These are phyloP conservation scores for Mycena alexandri DNA, from an alignment of 768 basidiomycete species.

Conservation along the genomic window DNA sequence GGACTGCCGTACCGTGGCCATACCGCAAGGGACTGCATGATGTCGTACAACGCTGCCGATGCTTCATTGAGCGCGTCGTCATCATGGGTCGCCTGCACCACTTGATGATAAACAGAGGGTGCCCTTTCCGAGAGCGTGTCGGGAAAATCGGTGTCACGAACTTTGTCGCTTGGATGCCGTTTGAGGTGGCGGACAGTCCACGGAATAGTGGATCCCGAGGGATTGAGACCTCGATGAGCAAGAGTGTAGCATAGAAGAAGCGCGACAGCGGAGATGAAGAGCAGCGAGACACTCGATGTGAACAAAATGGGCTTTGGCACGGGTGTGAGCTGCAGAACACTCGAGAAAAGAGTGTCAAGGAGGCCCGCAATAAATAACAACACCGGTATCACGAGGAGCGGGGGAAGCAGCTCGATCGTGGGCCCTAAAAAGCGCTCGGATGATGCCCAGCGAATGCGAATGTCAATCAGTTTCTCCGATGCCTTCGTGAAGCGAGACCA, in stretches of 20 bases:
- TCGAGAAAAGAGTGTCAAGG: slow-evolving; percentile 35
- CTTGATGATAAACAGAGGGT: slow-evolving; percentile 29
- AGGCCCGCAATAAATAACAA: slow-evolving; percentile 37
- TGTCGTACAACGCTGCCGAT: slow-evolving; percentile 32
- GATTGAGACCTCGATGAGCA: slow-evolving; percentile 18
- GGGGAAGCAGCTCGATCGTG: slow-evolving; percentile 33
- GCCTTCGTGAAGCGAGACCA: slow-evolving; percentile 30
- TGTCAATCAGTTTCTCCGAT: slow-evolving; percentile 34
- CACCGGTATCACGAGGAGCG: slow-evolving; percentile 37
- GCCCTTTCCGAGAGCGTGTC: slow-evolving; percentile 22
- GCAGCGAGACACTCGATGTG: slow-evolving; percentile 28
- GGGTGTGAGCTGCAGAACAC: slow-evolving; percentile 18
- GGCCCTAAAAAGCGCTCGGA: slow-evolving; percentile 36
- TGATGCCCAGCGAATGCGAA: slow-evolving; percentile 33
- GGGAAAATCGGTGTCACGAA: neutral
- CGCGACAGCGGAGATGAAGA: slow-evolving; percentile 27
- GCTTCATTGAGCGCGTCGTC: slow-evolving; percentile 36
- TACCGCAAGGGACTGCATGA: slow-evolving; percentile 15
- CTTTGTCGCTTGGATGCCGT: neutral
- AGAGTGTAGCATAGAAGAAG: slow-evolving; percentile 23
- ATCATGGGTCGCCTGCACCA: slow-evolving; percentile 36
- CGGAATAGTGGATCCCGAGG: slow-evolving; percentile 15
- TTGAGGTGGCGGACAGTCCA: neutral
- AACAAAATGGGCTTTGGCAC: slow-evolving; percentile 16
- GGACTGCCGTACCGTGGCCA: slow-evolving; percentile 22